phyloP scores from a whole-genome alignment of 441 rosid genomes.

The Eruca vesicaria region DNA sequence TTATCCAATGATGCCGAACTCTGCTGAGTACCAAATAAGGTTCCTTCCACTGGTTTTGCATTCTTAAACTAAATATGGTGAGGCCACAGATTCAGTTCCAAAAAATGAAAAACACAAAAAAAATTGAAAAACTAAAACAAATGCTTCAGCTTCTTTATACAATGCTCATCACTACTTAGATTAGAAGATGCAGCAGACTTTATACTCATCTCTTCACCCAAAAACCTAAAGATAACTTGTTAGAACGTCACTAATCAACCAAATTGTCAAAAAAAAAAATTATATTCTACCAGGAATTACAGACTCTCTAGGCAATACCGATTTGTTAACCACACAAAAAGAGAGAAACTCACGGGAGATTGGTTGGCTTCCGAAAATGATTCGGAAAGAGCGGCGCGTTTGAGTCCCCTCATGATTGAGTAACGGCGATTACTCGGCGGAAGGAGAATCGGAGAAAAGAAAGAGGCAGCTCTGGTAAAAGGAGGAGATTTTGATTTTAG shows the following conservation, averaged over 20 bases:
- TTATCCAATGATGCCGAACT: conserved; percentile 48
- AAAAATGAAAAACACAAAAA: too few species aligned
- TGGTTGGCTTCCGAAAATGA: conserved; percentile 42
- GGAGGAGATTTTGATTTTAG: conserved; percentile 19
- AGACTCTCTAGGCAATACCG: too few species aligned
- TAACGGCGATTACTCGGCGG: conserved; percentile 1
- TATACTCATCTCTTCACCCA: neutral
- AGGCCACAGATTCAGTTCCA: neutral
- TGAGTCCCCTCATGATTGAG: conserved; percentile 62
- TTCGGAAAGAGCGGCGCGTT: conserved; percentile 54
- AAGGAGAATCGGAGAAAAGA: neutral
- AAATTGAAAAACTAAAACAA: neutral
- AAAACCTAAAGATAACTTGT: neutral
- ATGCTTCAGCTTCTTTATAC: neutral
- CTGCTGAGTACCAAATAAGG: conserved; percentile 50
- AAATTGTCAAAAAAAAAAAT: neutral
- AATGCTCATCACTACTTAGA: neutral
- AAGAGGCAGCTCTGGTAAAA: conserved; percentile 17
- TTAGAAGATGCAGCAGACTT: neutral
- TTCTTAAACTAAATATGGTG: conserved; percentile 44
- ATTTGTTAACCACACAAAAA: too few species aligned
- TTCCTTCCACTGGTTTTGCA: conserved; percentile 64
- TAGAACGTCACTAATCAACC: neutral
- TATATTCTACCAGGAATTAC: neutral
- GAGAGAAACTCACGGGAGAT: conserved; percentile 52